A percentile compares a stretch with the other conserved stretches of the same genome.
Evolutionary conservation across 352 stramenopile species (phyloP).

Genomic region (Phytophthora europaea): DNA sequence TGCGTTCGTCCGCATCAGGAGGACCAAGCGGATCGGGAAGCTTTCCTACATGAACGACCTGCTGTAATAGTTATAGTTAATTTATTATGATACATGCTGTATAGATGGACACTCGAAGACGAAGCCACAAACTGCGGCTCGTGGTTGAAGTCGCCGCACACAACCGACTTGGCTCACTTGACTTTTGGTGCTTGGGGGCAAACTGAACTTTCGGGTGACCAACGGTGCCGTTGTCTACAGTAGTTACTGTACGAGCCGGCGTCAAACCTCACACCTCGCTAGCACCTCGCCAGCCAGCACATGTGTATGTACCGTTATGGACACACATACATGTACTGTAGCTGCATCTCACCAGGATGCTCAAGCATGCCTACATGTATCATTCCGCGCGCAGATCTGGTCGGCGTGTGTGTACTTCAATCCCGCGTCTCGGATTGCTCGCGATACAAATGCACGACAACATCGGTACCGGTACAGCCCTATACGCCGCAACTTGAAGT

Average conservation of each 20-base stretch:
- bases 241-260: not conserved
- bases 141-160: too few species aligned
- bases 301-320: not conserved
- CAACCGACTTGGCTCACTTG: too few species aligned
- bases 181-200: slow-evolving; percentile 1
- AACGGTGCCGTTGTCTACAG: not conserved
- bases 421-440: not conserved
- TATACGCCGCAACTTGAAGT: slow-evolving; percentile 25
- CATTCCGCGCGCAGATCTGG: not conserved
- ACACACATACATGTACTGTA: not conserved
- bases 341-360: not conserved
- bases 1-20: not conserved
- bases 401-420: not conserved
- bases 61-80: too few species aligned
- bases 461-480: not conserved
- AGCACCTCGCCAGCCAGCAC: too few species aligned
- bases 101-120: too few species aligned
- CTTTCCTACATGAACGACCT: not conserved
- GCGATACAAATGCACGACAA: slow-evolving; percentile 20
- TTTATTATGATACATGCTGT: too few species aligned
- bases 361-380: not conserved
- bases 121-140: too few species aligned
- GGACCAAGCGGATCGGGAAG: not conserved
- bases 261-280: not conserved
- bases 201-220: not conserved